Percentiles rank a stretch among this genome's conserved stretches.
Conservation (phyloP, 1,284 basidiomycete genomes). For the Ceratobasidium sp. region DNA sequence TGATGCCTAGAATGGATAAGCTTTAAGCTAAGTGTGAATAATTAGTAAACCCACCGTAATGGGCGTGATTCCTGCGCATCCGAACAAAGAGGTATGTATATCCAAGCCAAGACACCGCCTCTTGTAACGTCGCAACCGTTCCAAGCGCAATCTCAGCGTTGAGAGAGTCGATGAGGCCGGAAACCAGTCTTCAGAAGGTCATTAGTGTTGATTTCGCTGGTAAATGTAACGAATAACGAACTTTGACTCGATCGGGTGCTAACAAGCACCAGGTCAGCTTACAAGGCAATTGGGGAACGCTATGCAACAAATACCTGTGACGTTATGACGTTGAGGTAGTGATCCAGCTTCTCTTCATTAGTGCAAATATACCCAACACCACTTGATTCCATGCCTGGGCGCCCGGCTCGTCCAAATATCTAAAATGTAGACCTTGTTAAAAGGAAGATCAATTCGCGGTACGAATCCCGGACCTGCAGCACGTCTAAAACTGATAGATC, state of each 20-base stretch:
- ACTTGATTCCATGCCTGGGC: constrained; percentile 93
- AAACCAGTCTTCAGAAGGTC: constrained; percentile 10
- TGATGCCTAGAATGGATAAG: constrained; percentile 65
- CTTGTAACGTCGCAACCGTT: constrained; percentile 86
- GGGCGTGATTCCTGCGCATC: constrained; percentile 91
- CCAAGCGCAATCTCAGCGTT: constrained; percentile 97
- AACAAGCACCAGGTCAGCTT: constrained; percentile 37
- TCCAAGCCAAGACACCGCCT: constrained; percentile 94
- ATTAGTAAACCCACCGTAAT: constrained; percentile 72
- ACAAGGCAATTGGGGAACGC: constrained; percentile 2
- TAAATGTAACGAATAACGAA: constrained; percentile 50
- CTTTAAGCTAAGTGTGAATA: constrained; percentile 1
- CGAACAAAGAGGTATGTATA: constrained; percentile 98
- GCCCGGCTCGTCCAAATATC: constrained; percentile 96
- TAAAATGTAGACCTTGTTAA: too few relatives aligned
- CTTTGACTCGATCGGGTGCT: constrained; percentile 98
- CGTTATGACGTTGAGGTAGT: constrained; percentile 90
- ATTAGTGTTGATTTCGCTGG: constrained; percentile 1
- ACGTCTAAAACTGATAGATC: constrained; percentile 97
- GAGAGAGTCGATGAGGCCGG: constrained; percentile 57
- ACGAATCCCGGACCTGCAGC: constrained; percentile 70
- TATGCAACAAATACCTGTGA: constrained; percentile 67
- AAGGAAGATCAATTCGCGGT: too few relatives aligned
- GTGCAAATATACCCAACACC: constrained; percentile 99
- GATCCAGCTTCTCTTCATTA: constrained; percentile 87